These are phyloP conservation scores for Osmanthus fragrans DNA, from an alignment of 257 asterid genomes.

Conservation along the genomic window DNA sequence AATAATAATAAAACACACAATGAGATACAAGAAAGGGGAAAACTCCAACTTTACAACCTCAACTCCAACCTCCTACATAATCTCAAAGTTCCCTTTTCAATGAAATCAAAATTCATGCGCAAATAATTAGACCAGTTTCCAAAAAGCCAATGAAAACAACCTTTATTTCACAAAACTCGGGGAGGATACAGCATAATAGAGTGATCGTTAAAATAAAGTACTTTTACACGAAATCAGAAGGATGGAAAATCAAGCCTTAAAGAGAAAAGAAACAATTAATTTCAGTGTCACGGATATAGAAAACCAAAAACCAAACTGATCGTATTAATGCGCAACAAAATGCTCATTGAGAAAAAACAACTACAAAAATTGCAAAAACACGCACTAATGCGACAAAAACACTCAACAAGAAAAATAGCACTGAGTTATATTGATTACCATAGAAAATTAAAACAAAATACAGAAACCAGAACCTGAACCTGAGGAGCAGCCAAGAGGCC, in stretches of 20 bases:
- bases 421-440: background rate
- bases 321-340: background rate
- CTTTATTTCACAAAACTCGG: background rate
- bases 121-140: background rate
- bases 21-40: background rate
- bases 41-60: background rate
- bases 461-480: slow-evolving; percentile 46
- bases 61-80: background rate
- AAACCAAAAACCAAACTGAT: background rate
- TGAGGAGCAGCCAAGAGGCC: slow-evolving; percentile 93
- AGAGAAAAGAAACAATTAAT: background rate
- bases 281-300: background rate
- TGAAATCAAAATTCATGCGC: background rate
- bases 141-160: background rate
- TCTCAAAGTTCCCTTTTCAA: background rate
- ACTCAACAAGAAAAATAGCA: background rate
- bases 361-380: background rate
- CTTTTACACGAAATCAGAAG: background rate
- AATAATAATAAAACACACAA: too few relatives aligned
- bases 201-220: background rate
- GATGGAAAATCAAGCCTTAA: background rate
- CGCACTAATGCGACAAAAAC: background rate
- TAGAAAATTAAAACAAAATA: background rate
- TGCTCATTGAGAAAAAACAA: background rate
- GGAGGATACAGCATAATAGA: background rate